Conservation (phyloP, 2,329 filamentous ascomycete species). For the Xylariales sp. region DNA sequence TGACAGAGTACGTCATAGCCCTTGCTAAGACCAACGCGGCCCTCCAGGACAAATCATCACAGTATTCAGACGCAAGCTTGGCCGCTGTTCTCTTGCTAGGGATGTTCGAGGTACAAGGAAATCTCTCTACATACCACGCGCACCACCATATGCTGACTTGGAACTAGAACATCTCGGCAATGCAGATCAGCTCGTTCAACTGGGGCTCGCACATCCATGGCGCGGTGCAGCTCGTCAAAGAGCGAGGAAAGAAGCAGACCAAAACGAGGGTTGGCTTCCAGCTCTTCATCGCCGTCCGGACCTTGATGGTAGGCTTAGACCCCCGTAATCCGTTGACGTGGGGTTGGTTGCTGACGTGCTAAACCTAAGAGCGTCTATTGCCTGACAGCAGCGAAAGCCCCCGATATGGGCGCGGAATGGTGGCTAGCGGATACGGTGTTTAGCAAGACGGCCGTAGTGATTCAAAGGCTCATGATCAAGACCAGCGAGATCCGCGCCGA, state of each 20-base stretch:
- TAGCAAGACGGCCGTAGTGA: conserved; percentile 60
- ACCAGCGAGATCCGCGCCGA: conserved; percentile 67
- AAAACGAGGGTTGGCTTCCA: conserved; percentile 63
- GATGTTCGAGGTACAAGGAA: conserved; percentile 64
- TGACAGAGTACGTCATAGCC: conserved; percentile 67
- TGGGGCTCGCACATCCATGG: conserved; percentile 75
- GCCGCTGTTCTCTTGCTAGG: conserved; percentile 70
- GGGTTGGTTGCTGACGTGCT: not conserved
- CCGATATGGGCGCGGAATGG: conserved; percentile 67
- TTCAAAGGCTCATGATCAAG: conserved; percentile 64
- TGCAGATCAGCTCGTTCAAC: conserved; percentile 64
- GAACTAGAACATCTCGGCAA: conserved; percentile 62
- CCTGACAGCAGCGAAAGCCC: conserved; percentile 63
- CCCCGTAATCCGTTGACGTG: not conserved
- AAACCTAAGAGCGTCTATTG: conserved; percentile 61
- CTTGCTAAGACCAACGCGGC: conserved; percentile 64
- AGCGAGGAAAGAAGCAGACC: conserved; percentile 66
- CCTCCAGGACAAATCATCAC: conserved; percentile 61
- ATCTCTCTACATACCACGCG: not conserved
- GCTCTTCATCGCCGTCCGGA: conserved; percentile 70
- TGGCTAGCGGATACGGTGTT: conserved; percentile 67
- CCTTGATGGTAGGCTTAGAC: conserved; percentile 64
- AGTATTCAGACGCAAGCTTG: conserved; percentile 67
- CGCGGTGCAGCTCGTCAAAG: conserved; percentile 70
- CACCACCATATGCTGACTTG: conserved; percentile 1